Evolutionary conservation across 202 grass and related monocot species (phyloP), one percentile per base, ranked within the genome.

Genomic region (Alloteropsis angusta): DNA sequence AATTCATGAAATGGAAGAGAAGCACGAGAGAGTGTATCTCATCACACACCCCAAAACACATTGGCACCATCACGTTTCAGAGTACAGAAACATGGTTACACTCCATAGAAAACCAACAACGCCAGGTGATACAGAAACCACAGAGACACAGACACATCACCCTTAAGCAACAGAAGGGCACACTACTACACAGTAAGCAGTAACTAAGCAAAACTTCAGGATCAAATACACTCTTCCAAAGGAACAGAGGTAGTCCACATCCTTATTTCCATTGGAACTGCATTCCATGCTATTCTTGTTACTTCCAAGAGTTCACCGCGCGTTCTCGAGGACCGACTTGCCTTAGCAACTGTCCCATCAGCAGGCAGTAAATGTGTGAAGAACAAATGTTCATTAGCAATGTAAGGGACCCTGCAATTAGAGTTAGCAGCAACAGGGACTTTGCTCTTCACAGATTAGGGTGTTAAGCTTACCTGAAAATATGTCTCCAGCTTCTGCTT

Each of bases 401-500:
- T 72, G 61, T 68, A 14, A 79, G 38, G 13, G 60, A 39, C 6
- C 10, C 2, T 65, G 58, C 2, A 7, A 61, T 61, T 43, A 52
- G 43, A 45, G 21, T n/a, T 52, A 81, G 19, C 4, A 32, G 12
- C 7, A 67, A 13, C 23, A 80, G 13, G 77, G 19, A 6, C 3
- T 48, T 16, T 26, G 61, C 10, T 7, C 4, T 36, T 19, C 12
- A 16, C 23, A 74, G 11, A 47, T 7, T 56, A 18, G 26, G 10
- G 44, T 64, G 17, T 16, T 19, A 26, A 11, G 28, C 23, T 9
- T 64, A 89, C 90, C 84, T 93, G 90, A 81, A 89, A 93, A 75
- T 93, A 93, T 45, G 80, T 66, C 74, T 93, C 84, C 81, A 93
- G 74, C 80, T 89, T 93, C 66, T 89, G 80, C 79, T 83, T 93